Conservation (phyloP, 352 stramenopile genomes). For the Globisporangium cystogenes region DNA sequence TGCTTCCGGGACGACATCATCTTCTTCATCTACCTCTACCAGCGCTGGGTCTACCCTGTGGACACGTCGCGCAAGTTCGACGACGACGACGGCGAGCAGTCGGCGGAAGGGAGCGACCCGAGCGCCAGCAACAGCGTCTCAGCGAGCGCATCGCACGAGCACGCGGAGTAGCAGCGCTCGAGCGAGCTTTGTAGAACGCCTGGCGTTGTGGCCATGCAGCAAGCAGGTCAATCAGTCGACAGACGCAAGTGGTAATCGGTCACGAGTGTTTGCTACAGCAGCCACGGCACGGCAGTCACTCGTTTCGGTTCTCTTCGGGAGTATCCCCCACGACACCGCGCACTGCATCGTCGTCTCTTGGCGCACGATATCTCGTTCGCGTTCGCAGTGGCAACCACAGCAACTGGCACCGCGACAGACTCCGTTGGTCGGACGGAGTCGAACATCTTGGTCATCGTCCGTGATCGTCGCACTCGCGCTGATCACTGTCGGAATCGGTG, state of each 20-base stretch:
- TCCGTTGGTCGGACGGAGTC: no score
- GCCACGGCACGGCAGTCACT: no score
- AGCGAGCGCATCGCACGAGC: background rate
- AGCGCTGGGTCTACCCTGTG: constrained; percentile 90
- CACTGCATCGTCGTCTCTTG: no score
- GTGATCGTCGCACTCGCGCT: background rate
- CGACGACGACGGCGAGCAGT: constrained; percentile 23
- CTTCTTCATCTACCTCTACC: constrained; percentile 89
- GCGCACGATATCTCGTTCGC: no score
- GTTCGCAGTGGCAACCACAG: no score
- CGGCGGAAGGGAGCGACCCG: background rate
- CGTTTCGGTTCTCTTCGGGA: no score
- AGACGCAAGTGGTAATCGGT: no score
- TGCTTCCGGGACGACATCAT: constrained; percentile 90
- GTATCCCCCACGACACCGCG: no score
- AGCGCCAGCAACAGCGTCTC: background rate
- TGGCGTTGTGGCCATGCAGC: background rate
- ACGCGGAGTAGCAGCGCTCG: background rate
- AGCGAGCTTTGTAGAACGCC: background rate
- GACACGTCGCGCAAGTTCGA: constrained; percentile 48
- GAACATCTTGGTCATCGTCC: background rate
- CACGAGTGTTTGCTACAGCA: no score
- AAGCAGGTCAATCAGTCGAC: no score
- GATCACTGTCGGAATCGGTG: background rate
- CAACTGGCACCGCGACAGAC: no score